These are phyloP conservation scores for Curvularia verruculosa DNA, from an alignment of 2,329 filamentous ascomycete species.

Conservation along the genomic window DNA sequence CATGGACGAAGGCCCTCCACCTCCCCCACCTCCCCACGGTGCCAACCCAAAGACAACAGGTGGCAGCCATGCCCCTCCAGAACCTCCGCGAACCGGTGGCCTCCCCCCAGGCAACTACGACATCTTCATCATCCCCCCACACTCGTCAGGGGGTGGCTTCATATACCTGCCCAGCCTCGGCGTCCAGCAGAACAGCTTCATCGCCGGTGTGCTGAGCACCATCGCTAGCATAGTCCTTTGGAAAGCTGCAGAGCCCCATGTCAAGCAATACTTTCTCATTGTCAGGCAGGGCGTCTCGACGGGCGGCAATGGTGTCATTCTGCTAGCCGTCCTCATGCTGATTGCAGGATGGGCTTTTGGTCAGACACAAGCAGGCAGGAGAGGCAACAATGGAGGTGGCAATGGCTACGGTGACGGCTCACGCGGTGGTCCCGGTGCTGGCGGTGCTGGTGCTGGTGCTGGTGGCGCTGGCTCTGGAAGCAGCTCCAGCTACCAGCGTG, in stretches of 20 bases:
- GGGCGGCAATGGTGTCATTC: conserved; percentile 73
- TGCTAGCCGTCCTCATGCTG: conserved; percentile 75
- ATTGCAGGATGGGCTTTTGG: conserved; percentile 80
- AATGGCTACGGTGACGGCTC: conserved; percentile 34
- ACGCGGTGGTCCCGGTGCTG: conserved; percentile 43
- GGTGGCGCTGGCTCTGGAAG: conserved; percentile 32
- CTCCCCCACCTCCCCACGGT: conserved; percentile 86
- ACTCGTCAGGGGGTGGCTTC: conserved; percentile 87
- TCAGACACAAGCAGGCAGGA: conserved; percentile 63
- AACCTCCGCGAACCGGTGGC: conserved; percentile 53
- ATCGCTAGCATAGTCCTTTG: conserved; percentile 75
- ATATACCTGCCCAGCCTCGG: conserved; percentile 90
- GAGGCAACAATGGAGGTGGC: conserved; percentile 38
- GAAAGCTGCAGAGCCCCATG: conserved; percentile 72
- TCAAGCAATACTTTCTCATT: conserved; percentile 74
- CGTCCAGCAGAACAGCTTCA: conserved; percentile 87
- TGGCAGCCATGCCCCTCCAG: conserved; percentile 35
- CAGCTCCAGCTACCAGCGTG: conserved; percentile 38
- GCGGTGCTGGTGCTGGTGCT: conserved; percentile 25
- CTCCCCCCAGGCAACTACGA: conserved; percentile 92
- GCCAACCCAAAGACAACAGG: conserved; percentile 68
- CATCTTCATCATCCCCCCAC: conserved; percentile 94
- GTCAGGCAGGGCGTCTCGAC: conserved; percentile 62
- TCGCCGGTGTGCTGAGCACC: conserved; percentile 81
- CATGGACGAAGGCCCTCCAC: conserved; percentile 61